Evolutionary conservation across 371 early-diverging fungal genomes (phyloP).

Genomic region (Choanephora cucurbitarum): DNA sequence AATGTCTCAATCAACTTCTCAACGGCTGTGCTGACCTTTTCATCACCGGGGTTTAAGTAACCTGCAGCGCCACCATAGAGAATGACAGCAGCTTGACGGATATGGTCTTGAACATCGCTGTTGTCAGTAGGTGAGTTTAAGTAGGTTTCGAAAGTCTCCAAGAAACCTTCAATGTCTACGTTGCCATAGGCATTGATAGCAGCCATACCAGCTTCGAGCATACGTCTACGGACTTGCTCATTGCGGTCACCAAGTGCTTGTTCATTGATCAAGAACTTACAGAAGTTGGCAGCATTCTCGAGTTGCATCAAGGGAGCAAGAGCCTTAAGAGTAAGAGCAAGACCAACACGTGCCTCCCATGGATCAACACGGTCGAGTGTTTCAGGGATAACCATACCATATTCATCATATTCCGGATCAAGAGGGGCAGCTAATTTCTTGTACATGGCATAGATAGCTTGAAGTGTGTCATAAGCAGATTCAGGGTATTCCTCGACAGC

Average conservation of each 20-base stretch:
- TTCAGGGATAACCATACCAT: slow-evolving; percentile 86
- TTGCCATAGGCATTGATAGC: slow-evolving; percentile 77
- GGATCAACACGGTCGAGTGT: slow-evolving; percentile 83
- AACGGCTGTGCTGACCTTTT: slow-evolving; percentile 79
- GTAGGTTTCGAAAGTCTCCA: slow-evolving; percentile 79
- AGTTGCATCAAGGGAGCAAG: slow-evolving; percentile 68
- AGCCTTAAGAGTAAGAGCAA: slow-evolving; percentile 74
- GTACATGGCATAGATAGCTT: slow-evolving; percentile 57
- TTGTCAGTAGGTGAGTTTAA: slow-evolving; percentile 64
- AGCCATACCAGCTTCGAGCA: slow-evolving; percentile 88
- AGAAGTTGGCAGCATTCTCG: slow-evolving; percentile 58
- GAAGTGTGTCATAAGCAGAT: slow-evolving; percentile 48
- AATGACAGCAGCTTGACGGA: slow-evolving; percentile 91
- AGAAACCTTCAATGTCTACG: slow-evolving; percentile 60
- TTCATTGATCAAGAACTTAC: slow-evolving; percentile 77
- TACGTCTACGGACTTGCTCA: slow-evolving; percentile 76
- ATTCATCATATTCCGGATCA: slow-evolving; percentile 89
- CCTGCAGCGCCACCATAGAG: slow-evolving; percentile 90
- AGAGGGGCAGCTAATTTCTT: slow-evolving; percentile 71
- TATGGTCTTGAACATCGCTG: slow-evolving; percentile 72
- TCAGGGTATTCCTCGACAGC: slow-evolving; percentile 60
- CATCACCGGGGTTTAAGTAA: slow-evolving; percentile 75
- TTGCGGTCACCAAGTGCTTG: slow-evolving; percentile 88
- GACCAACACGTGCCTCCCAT: slow-evolving; percentile 79
- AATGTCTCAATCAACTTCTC: slow-evolving; percentile 87